Conservation (phyloP, 257 asterid genomes). For the Solanum ahanhuiri region DNA sequence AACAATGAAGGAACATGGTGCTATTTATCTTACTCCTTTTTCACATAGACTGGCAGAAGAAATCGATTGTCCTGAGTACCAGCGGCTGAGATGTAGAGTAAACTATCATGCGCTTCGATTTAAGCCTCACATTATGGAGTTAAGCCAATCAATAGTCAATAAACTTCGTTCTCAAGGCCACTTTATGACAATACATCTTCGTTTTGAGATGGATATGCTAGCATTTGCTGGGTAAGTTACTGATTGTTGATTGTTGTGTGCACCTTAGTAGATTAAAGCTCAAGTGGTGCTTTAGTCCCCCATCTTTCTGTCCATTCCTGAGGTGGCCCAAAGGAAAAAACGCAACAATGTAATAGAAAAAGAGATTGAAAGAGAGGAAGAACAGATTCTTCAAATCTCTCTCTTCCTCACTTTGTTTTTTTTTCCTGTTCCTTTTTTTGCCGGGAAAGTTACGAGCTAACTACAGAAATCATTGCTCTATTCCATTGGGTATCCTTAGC, state of each 20-base stretch:
- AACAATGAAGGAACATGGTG: slow-evolving; percentile 93
- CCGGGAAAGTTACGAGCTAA: not conserved
- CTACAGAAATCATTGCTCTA: slow-evolving; percentile 1
- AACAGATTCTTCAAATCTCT: not conserved
- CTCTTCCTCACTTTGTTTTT: not conserved
- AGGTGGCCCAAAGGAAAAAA: not conserved
- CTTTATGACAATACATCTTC: slow-evolving; percentile 96
- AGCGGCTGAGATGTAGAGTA: slow-evolving; percentile 89
- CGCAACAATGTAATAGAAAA: not conserved
- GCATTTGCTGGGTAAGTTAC: slow-evolving; percentile 90
- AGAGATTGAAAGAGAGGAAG: not conserved
- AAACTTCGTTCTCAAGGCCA: slow-evolving; percentile 89
- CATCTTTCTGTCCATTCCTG: not conserved
- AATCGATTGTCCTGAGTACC: slow-evolving; percentile 81
- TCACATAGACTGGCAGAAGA: slow-evolving; percentile 99
- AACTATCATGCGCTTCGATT: slow-evolving; percentile 90
- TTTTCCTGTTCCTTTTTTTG: not conserved
- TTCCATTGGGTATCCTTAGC: not conserved
- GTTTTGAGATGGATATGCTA: slow-evolving; percentile 99
- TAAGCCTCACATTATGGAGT: slow-evolving; percentile 88
- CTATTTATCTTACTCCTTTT: slow-evolving; percentile 92
- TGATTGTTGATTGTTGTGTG: not conserved
- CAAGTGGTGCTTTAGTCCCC: not conserved
- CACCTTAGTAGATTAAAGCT: not conserved
- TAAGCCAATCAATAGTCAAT: slow-evolving; percentile 69